These are phyloP conservation scores for Epichloe festucae DNA, from an alignment of 2,329 filamentous ascomycete genomes.

Conservation along the genomic window DNA sequence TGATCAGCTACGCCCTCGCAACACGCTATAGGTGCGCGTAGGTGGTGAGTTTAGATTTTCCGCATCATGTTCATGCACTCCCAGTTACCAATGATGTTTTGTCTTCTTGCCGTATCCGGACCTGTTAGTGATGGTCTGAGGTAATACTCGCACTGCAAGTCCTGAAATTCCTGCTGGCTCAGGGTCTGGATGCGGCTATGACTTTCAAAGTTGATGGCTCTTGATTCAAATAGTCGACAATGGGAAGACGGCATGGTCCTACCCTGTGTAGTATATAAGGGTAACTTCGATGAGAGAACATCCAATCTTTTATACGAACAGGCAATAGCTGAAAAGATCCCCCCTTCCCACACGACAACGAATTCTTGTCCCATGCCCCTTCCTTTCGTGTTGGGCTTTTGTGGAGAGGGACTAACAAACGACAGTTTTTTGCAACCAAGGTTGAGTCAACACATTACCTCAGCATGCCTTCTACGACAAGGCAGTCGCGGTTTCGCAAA, in stretches of 20 bases:
- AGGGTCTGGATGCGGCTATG: neutral
- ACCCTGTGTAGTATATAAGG: neutral
- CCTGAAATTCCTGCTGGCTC: neutral
- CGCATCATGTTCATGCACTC: neutral
- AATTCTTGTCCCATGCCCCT: neutral
- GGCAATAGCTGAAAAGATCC: neutral
- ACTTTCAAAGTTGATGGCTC: neutral
- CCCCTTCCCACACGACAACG: neutral
- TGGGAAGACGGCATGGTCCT: neutral
- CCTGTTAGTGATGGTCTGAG: neutral
- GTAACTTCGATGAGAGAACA: neutral
- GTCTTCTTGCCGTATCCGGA: neutral
- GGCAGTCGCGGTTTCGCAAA: constrained; percentile 53
- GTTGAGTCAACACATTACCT: neutral
- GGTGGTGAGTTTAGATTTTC: neutral
- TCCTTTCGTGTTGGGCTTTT: neutral
- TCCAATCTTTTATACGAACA: no score
- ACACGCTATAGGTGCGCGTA: neutral
- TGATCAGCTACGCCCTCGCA: neutral
- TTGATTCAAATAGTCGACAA: neutral
- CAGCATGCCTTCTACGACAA: constrained; percentile 3
- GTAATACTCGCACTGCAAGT: neutral
- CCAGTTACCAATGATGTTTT: neutral
- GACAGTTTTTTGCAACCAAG: neutral
- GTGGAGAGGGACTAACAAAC: neutral